phyloP scores from a whole-genome alignment of 305 asterid genomes.

The Euphrasia arctica region DNA sequence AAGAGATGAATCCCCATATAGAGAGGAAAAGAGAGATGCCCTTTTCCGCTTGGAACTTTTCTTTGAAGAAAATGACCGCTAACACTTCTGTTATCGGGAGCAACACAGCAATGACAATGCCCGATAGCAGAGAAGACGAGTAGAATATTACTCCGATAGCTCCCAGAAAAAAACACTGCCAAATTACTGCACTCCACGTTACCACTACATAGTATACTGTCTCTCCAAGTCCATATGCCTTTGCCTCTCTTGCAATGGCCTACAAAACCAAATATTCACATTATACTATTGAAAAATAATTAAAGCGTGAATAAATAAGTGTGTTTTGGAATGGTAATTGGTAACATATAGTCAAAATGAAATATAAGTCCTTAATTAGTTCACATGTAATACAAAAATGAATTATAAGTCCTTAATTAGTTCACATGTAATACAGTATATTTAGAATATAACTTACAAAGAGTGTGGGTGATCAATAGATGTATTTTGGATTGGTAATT shows the following conservation, averaged over 20 bases:
- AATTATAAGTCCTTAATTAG: too few relatives aligned
- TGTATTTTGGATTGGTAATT: too few relatives aligned
- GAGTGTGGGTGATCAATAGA: too few relatives aligned
- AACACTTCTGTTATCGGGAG: conserved; percentile 18
- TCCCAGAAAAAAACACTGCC: conserved; percentile 28
- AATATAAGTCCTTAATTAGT: too few relatives aligned
- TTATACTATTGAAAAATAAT: too few relatives aligned
- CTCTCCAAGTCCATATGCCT: conserved; percentile 14
- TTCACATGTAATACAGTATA: too few relatives aligned
- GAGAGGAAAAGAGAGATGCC: conserved; percentile 24
- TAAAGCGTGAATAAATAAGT: too few relatives aligned
- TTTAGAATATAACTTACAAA: too few relatives aligned
- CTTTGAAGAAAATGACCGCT: conserved; percentile 22
- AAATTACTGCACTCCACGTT: not conserved
- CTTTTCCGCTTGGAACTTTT: conserved; percentile 19
- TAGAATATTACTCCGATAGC: conserved; percentile 28
- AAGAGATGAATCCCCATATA: conserved; percentile 25
- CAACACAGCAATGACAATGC: conserved; percentile 14
- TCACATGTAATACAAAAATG: too few relatives aligned
- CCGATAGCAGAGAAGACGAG: conserved; percentile 24
- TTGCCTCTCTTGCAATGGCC: conserved; percentile 24
- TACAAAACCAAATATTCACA: not conserved
- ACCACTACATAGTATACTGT: conserved; percentile 9
- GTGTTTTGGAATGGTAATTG: too few relatives aligned
- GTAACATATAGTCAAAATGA: too few relatives aligned